A percentile compares a stretch with the other conserved stretches of the same genome.
phyloP scores from a whole-genome alignment of 116 monocot species.

The Papilionanthe hybrid region DNA sequence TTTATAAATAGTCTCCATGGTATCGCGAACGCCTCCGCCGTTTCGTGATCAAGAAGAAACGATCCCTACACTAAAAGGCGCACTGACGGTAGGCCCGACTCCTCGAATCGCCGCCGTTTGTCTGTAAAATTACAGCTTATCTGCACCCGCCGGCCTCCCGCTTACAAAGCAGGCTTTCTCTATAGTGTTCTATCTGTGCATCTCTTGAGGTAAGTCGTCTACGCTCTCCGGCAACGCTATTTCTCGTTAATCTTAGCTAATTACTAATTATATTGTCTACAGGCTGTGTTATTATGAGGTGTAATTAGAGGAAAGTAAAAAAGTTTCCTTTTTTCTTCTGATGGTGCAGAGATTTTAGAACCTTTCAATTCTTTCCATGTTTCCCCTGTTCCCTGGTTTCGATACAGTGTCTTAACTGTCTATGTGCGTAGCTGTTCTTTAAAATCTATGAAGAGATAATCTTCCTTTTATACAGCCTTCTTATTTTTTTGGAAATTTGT shows the following conservation, averaged over 20 bases:
- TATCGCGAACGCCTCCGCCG: not conserved
- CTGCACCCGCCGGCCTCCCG: too few species aligned
- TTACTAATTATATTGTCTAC: too few species aligned
- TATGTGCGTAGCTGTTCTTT: not conserved
- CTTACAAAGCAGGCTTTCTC: too few species aligned
- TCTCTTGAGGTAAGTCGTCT: not conserved
- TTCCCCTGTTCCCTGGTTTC: not conserved
- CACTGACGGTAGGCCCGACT: not conserved
- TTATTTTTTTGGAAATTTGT: not conserved
- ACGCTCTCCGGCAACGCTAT: not conserved
- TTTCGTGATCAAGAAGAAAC: conserved; percentile 3
- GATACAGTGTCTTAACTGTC: not conserved
- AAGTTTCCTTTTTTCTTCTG: not conserved
- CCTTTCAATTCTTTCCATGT: not conserved
- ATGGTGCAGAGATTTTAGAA: not conserved
- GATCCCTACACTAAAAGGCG: not conserved
- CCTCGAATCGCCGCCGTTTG: not conserved
- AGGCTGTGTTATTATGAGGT: too few species aligned
- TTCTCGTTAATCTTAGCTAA: not conserved
- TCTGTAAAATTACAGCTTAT: not conserved
- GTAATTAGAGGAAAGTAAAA: too few species aligned
- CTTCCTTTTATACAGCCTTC: not conserved
- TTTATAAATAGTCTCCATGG: not conserved
- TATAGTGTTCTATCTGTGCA: too few species aligned
- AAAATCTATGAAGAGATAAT: not conserved